Evolutionary conservation across 305 asterid species (phyloP), one percentile per base, ranked within the genome.

Genomic region (Fraxinus angustifolia): DNA sequence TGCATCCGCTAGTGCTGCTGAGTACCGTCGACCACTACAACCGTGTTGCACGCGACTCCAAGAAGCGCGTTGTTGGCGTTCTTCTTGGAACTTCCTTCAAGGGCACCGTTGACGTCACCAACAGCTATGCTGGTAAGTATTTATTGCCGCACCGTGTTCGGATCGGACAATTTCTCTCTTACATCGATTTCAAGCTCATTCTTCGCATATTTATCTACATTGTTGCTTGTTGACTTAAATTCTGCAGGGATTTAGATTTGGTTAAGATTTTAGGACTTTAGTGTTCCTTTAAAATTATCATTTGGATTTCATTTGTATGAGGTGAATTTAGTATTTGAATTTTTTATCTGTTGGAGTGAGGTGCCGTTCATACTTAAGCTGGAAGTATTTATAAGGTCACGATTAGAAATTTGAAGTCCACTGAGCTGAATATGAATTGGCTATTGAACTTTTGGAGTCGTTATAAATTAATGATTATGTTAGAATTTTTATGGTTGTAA

Each of bases 1-100:
- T 95, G 23, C 98, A 95, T 73, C 98, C 97, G n/a, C 90, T 95
- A 42, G 98, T 95, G 85, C 88, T 95, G 62, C 89, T 95, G 21
- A 95, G 97, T 92, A 87, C 90, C 84, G 97, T 94, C 82, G 98
- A 93, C 86, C 94, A 94, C 87, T 94, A 92, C 90, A 93, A 93
- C 19, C 86, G 98, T 30, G 98, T 94, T 73, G 97, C 98, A 72
- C 92, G 95, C 34, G 97, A 94, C 79, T 88, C 96, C 30, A 88
- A 87, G 89, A 92, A 92, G 84, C 95, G 97, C 70, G 97, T 94
- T 72, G 91, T 93, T 6, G 97, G 97, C 17, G 93, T 94, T 88
- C 88, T 93, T 50, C 97, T 94, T n/a, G 97, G 98, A 1, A 86
- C 89, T 76, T 93, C 97, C 14, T 88, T 86, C 50, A 91, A 89